phyloP scores from a whole-genome alignment of 192 early-diverging fungal genomes.

The Ramicandelaber brevisporus region DNA sequence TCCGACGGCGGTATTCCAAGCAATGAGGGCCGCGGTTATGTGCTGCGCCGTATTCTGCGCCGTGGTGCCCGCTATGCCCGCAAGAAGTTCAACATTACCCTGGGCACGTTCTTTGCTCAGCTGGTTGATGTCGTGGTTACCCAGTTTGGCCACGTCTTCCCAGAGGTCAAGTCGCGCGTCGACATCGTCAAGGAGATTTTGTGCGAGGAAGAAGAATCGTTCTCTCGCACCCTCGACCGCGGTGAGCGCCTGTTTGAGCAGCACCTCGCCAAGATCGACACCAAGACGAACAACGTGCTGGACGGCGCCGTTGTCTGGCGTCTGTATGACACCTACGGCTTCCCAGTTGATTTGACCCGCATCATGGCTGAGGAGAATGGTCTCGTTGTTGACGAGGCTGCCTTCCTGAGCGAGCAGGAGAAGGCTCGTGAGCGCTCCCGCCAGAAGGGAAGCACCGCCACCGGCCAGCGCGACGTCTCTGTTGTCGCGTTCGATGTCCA shows the following conservation, averaged over 20 bases:
- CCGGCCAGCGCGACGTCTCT: conserved; percentile 20
- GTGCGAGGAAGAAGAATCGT: conserved; percentile 84
- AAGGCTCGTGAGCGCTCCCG: conserved; percentile 51
- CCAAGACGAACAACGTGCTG: conserved; percentile 30
- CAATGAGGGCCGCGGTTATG: conserved; percentile 97
- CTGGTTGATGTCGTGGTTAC: conserved; percentile 78
- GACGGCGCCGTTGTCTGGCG: conserved; percentile 84
- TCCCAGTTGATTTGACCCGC: conserved; percentile 91
- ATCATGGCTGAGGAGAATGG: conserved; percentile 96
- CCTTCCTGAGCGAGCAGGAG: conserved; percentile 51
- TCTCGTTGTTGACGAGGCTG: conserved; percentile 55
- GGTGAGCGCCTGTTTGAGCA: conserved; percentile 84
- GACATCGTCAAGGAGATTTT: conserved; percentile 81
- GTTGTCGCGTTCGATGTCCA: conserved; percentile 74
- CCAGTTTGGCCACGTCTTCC: conserved; percentile 80
- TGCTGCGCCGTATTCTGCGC: conserved; percentile 82
- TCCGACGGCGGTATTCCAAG: conserved; percentile 87
- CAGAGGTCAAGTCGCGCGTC: conserved; percentile 54
- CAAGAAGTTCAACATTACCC: conserved; percentile 68
- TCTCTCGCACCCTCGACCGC: conserved; percentile 89
- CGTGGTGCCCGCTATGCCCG: conserved; percentile 86
- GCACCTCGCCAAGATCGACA: conserved; percentile 20
- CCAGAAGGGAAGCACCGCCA: conserved; percentile 15
- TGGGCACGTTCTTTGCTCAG: conserved; percentile 79
- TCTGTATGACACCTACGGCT: conserved; percentile 97